These are phyloP conservation scores for Carex arenaria DNA, from an alignment of 202 grass and related monocot species.

Conservation along the genomic window DNA sequence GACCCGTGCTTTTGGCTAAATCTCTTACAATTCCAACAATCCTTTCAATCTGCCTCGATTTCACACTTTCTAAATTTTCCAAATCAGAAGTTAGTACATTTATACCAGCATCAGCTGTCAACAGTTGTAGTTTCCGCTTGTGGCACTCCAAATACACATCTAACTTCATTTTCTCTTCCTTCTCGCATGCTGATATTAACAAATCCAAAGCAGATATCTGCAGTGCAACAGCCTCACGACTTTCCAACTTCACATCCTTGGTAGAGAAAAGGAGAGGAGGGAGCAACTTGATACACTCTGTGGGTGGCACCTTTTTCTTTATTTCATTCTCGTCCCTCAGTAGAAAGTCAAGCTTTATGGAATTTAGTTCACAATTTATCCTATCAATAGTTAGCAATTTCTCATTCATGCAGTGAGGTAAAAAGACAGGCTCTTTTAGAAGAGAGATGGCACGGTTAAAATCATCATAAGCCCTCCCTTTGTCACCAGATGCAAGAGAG, in stretches of 20 bases:
- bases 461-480: slow-evolving; percentile 79
- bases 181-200: slow-evolving; percentile 90
- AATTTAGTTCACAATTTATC: slow-evolving; percentile 84
- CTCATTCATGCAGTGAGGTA: slow-evolving; percentile 70
- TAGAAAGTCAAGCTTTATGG: slow-evolving; percentile 77
- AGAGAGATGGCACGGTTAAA: slow-evolving; percentile 66
- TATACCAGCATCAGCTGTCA: slow-evolving; percentile 72
- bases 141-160: slow-evolving; percentile 77
- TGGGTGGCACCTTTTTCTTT: slow-evolving; percentile 65
- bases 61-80: slow-evolving; percentile 52
- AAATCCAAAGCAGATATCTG: slow-evolving; percentile 77
- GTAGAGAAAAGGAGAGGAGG: slow-evolving; percentile 85
- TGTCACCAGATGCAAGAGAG: slow-evolving; percentile 61
- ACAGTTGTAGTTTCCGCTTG: slow-evolving; percentile 69
- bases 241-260: slow-evolving; percentile 54
- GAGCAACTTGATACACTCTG: slow-evolving; percentile 73
- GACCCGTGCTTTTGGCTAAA: slow-evolving; percentile 52
- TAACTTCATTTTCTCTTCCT: slow-evolving; percentile 66
- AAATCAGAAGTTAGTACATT: slow-evolving; percentile 29
- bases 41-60: slow-evolving; percentile 48
- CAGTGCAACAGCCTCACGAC: slow-evolving; percentile 52
- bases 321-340: slow-evolving; percentile 76
- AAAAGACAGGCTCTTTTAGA: slow-evolving; percentile 49
- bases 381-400: slow-evolving; percentile 75
- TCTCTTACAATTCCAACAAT: slow-evolving; percentile 73